Evolutionary conservation across 306 rosid species (phyloP).

Genomic region (Urtica urens): DNA sequence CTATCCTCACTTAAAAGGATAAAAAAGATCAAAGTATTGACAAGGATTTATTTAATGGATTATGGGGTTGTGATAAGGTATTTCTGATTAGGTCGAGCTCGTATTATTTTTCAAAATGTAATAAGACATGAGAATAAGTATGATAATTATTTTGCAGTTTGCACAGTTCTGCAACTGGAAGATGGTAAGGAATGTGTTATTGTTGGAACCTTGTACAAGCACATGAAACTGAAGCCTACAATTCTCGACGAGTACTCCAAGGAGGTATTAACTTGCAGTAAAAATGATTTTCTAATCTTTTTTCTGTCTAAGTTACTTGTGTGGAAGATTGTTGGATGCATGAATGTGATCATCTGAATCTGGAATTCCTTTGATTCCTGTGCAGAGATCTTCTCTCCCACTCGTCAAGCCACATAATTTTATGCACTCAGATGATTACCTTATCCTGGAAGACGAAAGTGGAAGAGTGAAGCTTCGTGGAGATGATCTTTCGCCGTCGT

Average conservation of each 20-base stretch:
- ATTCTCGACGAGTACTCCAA: constrained; percentile 87
- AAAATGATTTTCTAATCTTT: neutral
- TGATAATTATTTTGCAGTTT: constrained; percentile 47
- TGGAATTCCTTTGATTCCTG: constrained; percentile 4
- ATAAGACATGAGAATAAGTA: too few relatives aligned
- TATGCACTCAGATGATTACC: constrained; percentile 57
- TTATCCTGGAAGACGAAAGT: constrained; percentile 86
- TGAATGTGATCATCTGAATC: neutral
- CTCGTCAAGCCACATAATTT: constrained; percentile 71
- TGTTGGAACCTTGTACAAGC: constrained; percentile 82
- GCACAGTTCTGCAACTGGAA: constrained; percentile 64
- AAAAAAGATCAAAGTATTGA: too few relatives aligned
- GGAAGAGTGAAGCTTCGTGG: constrained; percentile 91
- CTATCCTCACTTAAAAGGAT: too few relatives aligned
- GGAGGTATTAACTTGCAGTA: constrained; percentile 36
- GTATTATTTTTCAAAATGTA: too few relatives aligned
- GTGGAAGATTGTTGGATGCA: too few relatives aligned
- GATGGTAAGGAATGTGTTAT: constrained; percentile 71
- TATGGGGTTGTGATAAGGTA: neutral
- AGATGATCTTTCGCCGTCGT: constrained; percentile 44
- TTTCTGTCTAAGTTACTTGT: neutral
- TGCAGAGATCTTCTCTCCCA: constrained; percentile 56
- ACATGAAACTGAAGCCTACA: constrained; percentile 90
- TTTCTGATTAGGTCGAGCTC: too few relatives aligned
- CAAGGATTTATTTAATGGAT: neutral